Percentiles rank a stretch among this genome's conserved stretches.
Evolutionary conservation across 106 monocot species (phyloP).

Genomic region (Narthecium ossifragum): DNA sequence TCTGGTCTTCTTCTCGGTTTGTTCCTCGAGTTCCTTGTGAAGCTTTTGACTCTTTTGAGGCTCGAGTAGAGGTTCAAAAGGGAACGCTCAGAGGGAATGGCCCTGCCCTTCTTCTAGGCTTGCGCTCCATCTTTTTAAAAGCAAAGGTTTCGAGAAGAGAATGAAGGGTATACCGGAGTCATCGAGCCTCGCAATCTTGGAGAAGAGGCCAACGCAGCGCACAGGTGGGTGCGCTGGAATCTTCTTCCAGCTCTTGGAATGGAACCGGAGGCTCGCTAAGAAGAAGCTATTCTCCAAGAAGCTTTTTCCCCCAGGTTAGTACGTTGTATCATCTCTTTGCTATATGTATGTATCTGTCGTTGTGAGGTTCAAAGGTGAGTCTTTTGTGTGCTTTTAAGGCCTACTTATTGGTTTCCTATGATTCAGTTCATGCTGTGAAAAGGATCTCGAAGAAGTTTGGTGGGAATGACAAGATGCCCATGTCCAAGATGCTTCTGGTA

Average conservation of each 20-base stretch:
- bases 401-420: not conserved
- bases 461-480: constrained; percentile 40
- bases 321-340: not conserved
- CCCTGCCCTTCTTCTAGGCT: too few relatives aligned
- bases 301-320: constrained; percentile 56
- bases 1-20: too few relatives aligned
- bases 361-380: not conserved
- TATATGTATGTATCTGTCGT: not conserved
- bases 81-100: too few relatives aligned
- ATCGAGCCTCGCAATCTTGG: constrained; percentile 20
- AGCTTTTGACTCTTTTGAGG: too few relatives aligned
- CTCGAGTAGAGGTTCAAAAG: too few relatives aligned
- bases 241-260: constrained; percentile 76
- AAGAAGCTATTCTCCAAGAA: constrained; percentile 60
- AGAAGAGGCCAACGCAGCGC: constrained; percentile 48
- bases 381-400: constrained; percentile 3
- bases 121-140: too few relatives aligned
- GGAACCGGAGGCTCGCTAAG: constrained; percentile 71
- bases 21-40: too few relatives aligned
- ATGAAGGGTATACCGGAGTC: too few relatives aligned
- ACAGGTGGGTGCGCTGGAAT: constrained; percentile 55
- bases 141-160: too few relatives aligned
- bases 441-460: constrained; percentile 41
- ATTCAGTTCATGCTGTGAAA: constrained; percentile 22
- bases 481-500: constrained; percentile 56